These are phyloP conservation scores for Tolypocladium ovalisporum DNA, from an alignment of 2,329 filamentous ascomycete genomes.

Conservation along the genomic window DNA sequence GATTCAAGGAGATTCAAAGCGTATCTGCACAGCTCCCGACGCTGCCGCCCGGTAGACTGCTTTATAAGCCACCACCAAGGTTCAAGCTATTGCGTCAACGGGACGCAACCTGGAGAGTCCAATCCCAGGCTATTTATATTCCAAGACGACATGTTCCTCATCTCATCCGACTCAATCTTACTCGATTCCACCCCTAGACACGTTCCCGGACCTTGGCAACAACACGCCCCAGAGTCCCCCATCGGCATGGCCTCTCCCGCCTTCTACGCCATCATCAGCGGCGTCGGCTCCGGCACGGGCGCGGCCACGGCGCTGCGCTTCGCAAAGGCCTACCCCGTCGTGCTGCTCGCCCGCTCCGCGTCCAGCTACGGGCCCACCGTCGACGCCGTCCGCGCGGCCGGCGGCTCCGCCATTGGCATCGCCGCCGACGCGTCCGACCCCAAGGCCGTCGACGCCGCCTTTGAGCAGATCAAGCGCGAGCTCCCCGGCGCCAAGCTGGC, in stretches of 20 bases:
- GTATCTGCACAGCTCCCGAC: neutral
- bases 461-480: slow-evolving; percentile 50
- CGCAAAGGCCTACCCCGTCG: slow-evolving; percentile 57
- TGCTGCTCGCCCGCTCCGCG: slow-evolving; percentile 59
- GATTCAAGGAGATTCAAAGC: neutral
- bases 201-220: neutral
- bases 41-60: neutral
- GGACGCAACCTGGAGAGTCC: neutral
- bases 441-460: slow-evolving; percentile 40
- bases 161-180: neutral
- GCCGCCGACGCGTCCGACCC: slow-evolving; percentile 37
- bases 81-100: neutral
- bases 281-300: slow-evolving; percentile 61
- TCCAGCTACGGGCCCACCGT: slow-evolving; percentile 57
- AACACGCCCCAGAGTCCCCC: neutral
- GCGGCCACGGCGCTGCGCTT: slow-evolving; percentile 45
- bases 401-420: slow-evolving; percentile 62
- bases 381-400: slow-evolving; percentile 53
- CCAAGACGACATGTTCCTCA: neutral
- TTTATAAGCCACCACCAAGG: neutral
- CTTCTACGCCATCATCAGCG: slow-evolving; percentile 59
- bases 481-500: slow-evolving; percentile 43
- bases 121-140: too few species aligned
- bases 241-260: slow-evolving; percentile 9
- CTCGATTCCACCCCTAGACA: neutral